Base-by-base conservation (phyloP, 106 monocot species). In the Platanthera guangdongensis region DNA sequence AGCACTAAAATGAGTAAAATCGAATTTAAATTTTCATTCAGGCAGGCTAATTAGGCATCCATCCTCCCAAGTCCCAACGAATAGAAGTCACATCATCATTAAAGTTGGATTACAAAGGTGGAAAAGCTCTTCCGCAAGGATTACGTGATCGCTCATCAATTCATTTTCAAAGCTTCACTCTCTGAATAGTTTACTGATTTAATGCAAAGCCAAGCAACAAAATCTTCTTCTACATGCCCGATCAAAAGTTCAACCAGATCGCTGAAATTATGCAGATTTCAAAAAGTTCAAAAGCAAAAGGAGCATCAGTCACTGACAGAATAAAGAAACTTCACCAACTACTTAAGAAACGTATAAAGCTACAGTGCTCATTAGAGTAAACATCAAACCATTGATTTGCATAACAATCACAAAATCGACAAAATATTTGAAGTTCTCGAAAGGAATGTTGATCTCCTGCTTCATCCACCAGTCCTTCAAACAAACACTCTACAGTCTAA, bases 21-120 rank as follows among this genome's bases (percentile, higher is more conserved):
- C 12, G 65, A 65, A 65, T 65, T 65, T 53, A 67, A 67, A 39
- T 32, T 67, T 67, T 39, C 67, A 67, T 11, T 67, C 67, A 39
- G 32, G 25, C 9, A 9, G 67, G 32, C 3, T 25, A 25, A 67
- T 67, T 11, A 67, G 39, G 12, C 4, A 67, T 11, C 18, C 5
- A 69, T 46, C 16, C 45, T 18, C 4, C 5, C 70, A 47, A 47
- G 0, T 47, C 8, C n/a, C 48, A 0, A 71, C 8, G 8, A 71
- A 71, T n/a, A 71, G 3, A 71, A 48, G 45, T 32, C 47, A 71
- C 70, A 47, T 5, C 7, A 32, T 28, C 22, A 32, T 8, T 28
- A 30, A 15, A 25, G 28, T 9, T 72, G 15, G 6, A 2, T 48
- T 32, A 12, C 25, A 32, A 32, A 65, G 4, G 8, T 65, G 32